These are phyloP conservation scores for Stachybotrys elegans DNA, from an alignment of 2,329 filamentous ascomycete genomes.

Conservation along the genomic window DNA sequence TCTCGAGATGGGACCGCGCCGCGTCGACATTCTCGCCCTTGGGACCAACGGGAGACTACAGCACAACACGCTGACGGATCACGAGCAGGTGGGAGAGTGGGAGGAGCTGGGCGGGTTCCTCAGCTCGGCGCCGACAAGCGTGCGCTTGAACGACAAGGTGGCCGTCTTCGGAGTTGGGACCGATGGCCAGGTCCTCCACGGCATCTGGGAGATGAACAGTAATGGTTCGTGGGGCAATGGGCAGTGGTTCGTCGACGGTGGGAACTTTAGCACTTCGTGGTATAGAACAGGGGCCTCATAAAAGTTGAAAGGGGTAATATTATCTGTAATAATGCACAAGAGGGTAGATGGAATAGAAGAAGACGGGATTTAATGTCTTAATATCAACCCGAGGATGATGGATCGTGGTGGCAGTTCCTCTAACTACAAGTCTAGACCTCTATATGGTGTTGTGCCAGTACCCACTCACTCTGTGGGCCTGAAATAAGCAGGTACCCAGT, in stretches of 20 bases:
- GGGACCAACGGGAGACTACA: slow-evolving; percentile 7
- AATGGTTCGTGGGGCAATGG: neutral
- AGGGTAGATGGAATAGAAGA: too few species aligned
- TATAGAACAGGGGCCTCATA: neutral
- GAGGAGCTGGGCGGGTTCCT: slow-evolving; percentile 9
- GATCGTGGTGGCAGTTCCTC: too few species aligned
- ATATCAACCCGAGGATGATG: too few species aligned
- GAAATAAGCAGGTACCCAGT: too few species aligned
- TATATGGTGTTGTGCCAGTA: too few species aligned
- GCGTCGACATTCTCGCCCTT: slow-evolving; percentile 9
- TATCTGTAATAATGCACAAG: too few species aligned
- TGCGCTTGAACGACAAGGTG: neutral
- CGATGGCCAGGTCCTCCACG: neutral
- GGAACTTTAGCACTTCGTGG: neutral
- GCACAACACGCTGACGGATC: slow-evolving; percentile 4
- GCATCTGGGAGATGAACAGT: neutral
- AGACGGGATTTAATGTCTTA: too few species aligned
- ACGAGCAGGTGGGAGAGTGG: slow-evolving; percentile 4
- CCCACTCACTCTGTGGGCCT: too few species aligned
- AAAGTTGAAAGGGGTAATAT: too few species aligned
- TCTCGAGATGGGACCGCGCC: slow-evolving; percentile 3
- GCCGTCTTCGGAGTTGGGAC: slow-evolving; percentile 2
- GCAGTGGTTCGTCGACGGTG: neutral
- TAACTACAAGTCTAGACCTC: too few species aligned
- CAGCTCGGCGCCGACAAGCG: slow-evolving; percentile 11